These are phyloP conservation scores for Fusarium tricinctum DNA, from an alignment of 2,329 filamentous ascomycete genomes.

Conservation along the genomic window DNA sequence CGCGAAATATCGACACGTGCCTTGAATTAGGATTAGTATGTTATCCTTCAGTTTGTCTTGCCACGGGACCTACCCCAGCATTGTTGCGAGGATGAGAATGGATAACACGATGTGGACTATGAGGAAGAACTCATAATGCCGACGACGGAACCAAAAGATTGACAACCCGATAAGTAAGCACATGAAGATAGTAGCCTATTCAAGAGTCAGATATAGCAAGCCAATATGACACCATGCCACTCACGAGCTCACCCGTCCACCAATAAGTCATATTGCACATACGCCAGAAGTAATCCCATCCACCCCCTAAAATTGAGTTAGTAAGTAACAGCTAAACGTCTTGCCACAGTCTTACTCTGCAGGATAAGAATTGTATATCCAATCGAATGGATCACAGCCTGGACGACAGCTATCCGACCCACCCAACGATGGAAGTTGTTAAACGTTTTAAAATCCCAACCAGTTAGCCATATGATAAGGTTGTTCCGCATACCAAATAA, in stretches of 20 bases:
- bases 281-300: conserved; percentile 53
- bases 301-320: conserved; percentile 52
- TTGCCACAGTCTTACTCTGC: background rate
- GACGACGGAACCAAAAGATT: conserved; percentile 64
- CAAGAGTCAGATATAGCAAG: fast-evolving
- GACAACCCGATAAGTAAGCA: conserved; percentile 62
- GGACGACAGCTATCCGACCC: conserved; percentile 71
- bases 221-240: background rate
- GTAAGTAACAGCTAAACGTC: conserved; percentile 45
- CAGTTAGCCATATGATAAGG: conserved; percentile 74
- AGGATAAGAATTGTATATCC: conserved; percentile 64
- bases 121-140: conserved; percentile 66
- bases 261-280: conserved; percentile 61
- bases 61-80: conserved; percentile 61
- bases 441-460: conserved; percentile 77
- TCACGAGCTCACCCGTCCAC: conserved; percentile 63
- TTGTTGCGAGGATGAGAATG: conserved; percentile 62
- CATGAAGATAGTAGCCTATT: conserved; percentile 60
- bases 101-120: conserved; percentile 66
- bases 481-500: conserved; percentile 78
- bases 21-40: conserved; percentile 41
- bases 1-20: conserved; percentile 66
- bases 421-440: conserved; percentile 78
- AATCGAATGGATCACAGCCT: conserved; percentile 74
- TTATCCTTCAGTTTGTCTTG: too few species aligned